phyloP scores from a whole-genome alignment of 2,329 filamentous ascomycete genomes.

The Pezizomycotina sp. region DNA sequence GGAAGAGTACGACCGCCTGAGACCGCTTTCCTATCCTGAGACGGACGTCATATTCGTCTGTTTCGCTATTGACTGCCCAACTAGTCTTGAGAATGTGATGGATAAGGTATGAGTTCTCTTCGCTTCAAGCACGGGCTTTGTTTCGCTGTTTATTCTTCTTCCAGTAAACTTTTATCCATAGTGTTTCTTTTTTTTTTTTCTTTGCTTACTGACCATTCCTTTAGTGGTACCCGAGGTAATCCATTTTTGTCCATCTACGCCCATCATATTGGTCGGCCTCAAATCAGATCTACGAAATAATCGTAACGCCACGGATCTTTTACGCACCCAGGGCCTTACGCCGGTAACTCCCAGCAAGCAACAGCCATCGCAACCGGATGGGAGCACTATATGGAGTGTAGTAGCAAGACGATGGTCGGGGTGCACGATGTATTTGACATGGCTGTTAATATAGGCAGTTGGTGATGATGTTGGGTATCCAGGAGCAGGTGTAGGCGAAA shows the following conservation, averaged over 20 bases:
- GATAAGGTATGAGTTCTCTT: slow-evolving; percentile 58
- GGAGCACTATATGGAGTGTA: slow-evolving; percentile 93
- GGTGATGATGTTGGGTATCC: slow-evolving; percentile 43
- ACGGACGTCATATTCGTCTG: slow-evolving; percentile 97
- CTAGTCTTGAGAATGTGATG: slow-evolving; percentile 93
- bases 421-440: slow-evolving; percentile 93
- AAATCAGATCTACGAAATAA: slow-evolving; percentile 95
- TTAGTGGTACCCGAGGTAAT: slow-evolving; percentile 99
- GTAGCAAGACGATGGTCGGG: slow-evolving; percentile 89
- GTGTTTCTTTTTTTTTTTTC: slow-evolving; percentile 3
- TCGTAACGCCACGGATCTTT: slow-evolving; percentile 92
- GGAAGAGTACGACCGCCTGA: slow-evolving; percentile 92
- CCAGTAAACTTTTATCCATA: neutral
- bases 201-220: slow-evolving; percentile 9
- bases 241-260: slow-evolving; percentile 95
- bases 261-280: slow-evolving; percentile 83
- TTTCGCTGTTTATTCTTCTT: neutral
- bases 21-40: slow-evolving; percentile 91
- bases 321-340: slow-evolving; percentile 92
- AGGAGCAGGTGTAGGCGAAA: slow-evolving; percentile 14
- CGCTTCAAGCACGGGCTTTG: slow-evolving; percentile 5
- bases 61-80: slow-evolving; percentile 97
- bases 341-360: slow-evolving; percentile 84
- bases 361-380: slow-evolving; percentile 85
- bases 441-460: slow-evolving; percentile 78